Percentiles rank a stretch among this genome's conserved stretches.
Evolutionary conservation across 805 yeast species (phyloP).

Genomic region (Starmerella potacharoeniae): DNA sequence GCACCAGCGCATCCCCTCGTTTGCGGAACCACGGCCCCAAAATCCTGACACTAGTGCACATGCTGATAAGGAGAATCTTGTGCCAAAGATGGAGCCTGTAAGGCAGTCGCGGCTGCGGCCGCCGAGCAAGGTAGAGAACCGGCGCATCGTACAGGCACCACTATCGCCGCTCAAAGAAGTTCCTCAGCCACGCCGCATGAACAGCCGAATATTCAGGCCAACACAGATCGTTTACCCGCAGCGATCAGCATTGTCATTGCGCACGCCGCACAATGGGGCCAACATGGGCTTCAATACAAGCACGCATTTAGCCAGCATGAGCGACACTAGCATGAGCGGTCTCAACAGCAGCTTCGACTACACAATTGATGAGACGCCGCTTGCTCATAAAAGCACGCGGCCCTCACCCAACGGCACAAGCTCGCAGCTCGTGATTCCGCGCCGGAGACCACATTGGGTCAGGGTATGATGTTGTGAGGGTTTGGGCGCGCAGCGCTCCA

Average conservation of each 20-base stretch:
- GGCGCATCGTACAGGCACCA: background rate
- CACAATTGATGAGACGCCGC: conserved; percentile 6
- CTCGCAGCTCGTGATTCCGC: background rate
- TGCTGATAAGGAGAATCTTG: conserved; percentile 4
- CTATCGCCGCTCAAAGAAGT: background rate
- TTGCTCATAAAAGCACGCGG: conserved; percentile 1
- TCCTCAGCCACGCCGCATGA: background rate
- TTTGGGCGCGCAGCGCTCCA: too few species aligned
- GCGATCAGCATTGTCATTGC: background rate
- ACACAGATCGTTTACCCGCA: background rate
- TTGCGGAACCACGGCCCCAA: background rate
- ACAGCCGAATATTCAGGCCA: conserved; percentile 4
- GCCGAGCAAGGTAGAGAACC: conserved; percentile 10
- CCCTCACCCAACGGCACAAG: background rate
- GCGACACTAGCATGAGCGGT: background rate
- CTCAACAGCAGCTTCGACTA: background rate
- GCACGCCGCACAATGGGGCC: background rate
- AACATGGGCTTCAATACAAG: background rate
- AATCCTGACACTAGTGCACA: background rate
- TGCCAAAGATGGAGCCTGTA: background rate
- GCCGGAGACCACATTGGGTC: conserved; percentile 1
- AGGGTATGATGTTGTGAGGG: background rate
- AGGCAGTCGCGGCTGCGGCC: conserved; percentile 3
- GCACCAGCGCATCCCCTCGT: conserved; percentile 1
- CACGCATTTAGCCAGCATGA: background rate